Evolutionary conservation across 2,329 filamentous ascomycete species (phyloP), one percentile per base, ranked within the genome.

Genomic region (Nothomitra cinnamomea): DNA sequence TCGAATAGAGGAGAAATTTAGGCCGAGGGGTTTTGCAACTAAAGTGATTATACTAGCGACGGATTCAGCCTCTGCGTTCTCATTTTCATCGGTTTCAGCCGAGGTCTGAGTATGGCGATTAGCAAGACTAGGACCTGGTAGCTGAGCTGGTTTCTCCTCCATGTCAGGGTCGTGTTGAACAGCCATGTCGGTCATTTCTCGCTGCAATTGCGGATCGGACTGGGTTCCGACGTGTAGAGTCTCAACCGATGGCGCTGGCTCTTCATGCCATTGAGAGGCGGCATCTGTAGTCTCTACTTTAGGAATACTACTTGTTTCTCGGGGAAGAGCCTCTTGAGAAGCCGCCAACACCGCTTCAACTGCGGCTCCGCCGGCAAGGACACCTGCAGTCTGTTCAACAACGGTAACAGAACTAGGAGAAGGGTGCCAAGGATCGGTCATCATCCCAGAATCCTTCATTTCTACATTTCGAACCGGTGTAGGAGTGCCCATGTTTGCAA

Each of bases 401-500:
- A n/a, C 5, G 12, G 28, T 38, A 5, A 7, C 21, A n/a, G 32
- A n/a, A 28, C 21, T 21, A 22, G 52, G 22, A 52, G 66, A 63
- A 25, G 69, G 69, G 55, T 70, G 66, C 73, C 73, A 77, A 22
- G 75, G 70, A 51, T 82, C 79, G 6, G 79, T 82, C 78, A 82
- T 82, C 58, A 75, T 74, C 43, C 71, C 71, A 51, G 75, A 74
- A 62, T 82, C 78, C 32, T 80, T 73, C 76, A 80, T 80, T 35
- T 49, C 45, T 17, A 35, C 45, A 3, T 17, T 49, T 24, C 45
- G 45, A 7, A 35, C 15, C 19, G 25, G 45, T 28, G 45, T n/a
- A 7, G 45, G 28, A 28, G 28, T 17, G 19, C 32, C 17, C 19
- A 21, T 24, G 15, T 24, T 7, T 10, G 10, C 25, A 19, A 48